Conservation (phyloP, 352 stramenopile species). For the Phytophthora macrochlamydospora region DNA sequence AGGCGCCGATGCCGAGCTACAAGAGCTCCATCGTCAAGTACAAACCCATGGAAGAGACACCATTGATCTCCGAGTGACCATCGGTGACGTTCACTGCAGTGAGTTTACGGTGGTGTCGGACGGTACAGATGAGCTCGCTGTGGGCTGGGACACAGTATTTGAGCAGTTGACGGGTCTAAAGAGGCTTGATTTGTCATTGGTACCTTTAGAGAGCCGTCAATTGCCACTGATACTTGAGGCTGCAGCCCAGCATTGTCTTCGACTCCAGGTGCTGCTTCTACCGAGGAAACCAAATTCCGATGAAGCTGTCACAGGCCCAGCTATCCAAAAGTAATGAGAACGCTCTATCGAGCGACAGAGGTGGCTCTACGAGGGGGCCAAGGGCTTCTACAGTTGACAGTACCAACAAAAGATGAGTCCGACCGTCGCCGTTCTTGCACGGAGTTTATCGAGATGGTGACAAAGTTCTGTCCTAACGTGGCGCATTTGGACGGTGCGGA, state of each 20-base stretch:
- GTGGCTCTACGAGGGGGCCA: slow-evolving; percentile 12
- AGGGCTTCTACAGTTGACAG: slow-evolving; percentile 23
- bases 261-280: slow-evolving; percentile 25
- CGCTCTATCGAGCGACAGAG: slow-evolving; percentile 19
- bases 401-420: slow-evolving; percentile 14
- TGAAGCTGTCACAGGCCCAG: background rate
- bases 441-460: slow-evolving; percentile 22
- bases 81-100: no score
- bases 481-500: slow-evolving; percentile 24
- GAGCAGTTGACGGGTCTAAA: slow-evolving; percentile 3
- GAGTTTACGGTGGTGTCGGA: no score
- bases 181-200: slow-evolving; percentile 17
- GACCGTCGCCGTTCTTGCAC: slow-evolving; percentile 2
- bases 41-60: no score
- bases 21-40: no score
- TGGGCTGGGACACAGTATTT: slow-evolving; percentile 21
- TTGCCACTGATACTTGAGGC: slow-evolving; percentile 13
- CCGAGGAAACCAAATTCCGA: background rate
- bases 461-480: slow-evolving; percentile 23
- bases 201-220: slow-evolving; percentile 21
- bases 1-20: no score
- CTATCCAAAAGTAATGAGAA: slow-evolving; percentile 9
- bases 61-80: no score
- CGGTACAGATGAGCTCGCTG: background rate
- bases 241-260: slow-evolving; percentile 9